Base-by-base conservation (phyloP, 345 rosid genomes). In the Cardiospermum halicacabum region DNA sequence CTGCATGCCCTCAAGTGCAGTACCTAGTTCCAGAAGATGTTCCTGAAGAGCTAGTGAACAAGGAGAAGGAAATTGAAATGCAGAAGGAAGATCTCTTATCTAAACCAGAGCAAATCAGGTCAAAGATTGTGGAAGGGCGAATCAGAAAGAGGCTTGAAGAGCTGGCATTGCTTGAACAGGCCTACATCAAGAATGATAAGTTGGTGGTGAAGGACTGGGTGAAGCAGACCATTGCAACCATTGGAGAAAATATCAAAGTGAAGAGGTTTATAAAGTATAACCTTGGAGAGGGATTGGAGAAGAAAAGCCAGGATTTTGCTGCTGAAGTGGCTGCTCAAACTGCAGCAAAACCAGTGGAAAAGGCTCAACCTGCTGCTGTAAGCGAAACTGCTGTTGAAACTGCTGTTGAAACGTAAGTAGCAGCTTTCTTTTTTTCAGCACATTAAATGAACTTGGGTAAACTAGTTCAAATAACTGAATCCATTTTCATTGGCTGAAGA, bases 311-410 rank as follows among this genome's bases (percentile, higher is more conserved):
- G 76, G 97, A 90, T 77, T 90, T 93, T 76, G 95, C 95, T 73
- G 94, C 94, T 18, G 98, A 93, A 72, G 98, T 93, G 25, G 96
- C 97, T 48, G 97, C 98, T 6, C 98, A 93, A 80, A 84, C 92
- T 25, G 79, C 94, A 32, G 82, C 89, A 19, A 90, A 82, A 68
- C 69, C 88, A 2, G 71, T 64, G 57, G 81, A 71, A 53, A 78
- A 81, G 66, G 91, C 79, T 67, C 78, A 82, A 63, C 69, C 88
- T 39, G 78, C 39, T 34, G 69, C 88, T 39, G 78, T n/a, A n/a
- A n/a, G n/a, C n/a, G n/a, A n/a, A n/a, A n/a, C 79, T 54, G 71
- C 77, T 24, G 75, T 75, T 45, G 92, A 84, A 75, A 72, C 74
- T 32, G 51, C 81, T 62, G 74, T 72, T 76, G 66, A 76, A 70